phyloP scores from a whole-genome alignment of 306 rosid genomes.

The Cyamopsis tetragonoloba region DNA sequence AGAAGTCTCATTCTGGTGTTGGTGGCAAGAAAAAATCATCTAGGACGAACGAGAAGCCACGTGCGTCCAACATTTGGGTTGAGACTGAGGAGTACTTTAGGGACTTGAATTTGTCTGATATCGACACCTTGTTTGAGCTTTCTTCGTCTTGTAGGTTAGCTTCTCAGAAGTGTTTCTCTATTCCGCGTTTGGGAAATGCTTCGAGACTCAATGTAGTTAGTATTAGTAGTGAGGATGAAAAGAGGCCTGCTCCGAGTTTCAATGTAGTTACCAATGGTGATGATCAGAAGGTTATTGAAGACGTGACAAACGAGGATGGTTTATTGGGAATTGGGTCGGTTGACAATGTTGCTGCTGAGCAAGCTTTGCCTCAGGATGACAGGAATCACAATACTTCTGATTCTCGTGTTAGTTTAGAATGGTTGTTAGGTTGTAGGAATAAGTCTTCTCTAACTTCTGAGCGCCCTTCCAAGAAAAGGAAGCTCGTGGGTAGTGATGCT shows the following conservation, averaged over 20 bases:
- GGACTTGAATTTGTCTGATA: conserved; percentile 59
- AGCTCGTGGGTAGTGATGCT: conserved; percentile 76
- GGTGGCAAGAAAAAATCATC: conserved; percentile 59
- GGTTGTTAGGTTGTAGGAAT: conserved; percentile 84
- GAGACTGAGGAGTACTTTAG: conserved; percentile 81
- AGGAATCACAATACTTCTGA: conserved; percentile 21
- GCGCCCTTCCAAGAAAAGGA: conserved; percentile 90
- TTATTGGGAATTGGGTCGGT: conserved; percentile 18
- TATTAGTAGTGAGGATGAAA: conserved; percentile 18
- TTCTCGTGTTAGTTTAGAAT: conserved; percentile 47
- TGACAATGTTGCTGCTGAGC: conserved; percentile 30
- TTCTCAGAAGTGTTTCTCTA: conserved; percentile 42
- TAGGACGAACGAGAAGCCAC: conserved; percentile 48
- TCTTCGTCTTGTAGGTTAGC: conserved; percentile 44
- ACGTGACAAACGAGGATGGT: conserved; percentile 6
- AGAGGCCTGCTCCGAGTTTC: neutral
- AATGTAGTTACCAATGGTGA: conserved; percentile 23
- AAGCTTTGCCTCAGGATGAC: conserved; percentile 31
- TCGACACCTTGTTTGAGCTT: conserved; percentile 51
- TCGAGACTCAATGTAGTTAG: conserved; percentile 17
- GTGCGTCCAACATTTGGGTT: conserved; percentile 55
- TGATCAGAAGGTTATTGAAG: conserved; percentile 4
- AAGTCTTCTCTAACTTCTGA: conserved; percentile 64
- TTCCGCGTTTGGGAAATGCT: conserved; percentile 44
- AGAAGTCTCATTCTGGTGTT: conserved; percentile 65